Evolutionary conservation across 2,329 filamentous ascomycete species (phyloP).

Genomic region (Tolypocladium inflatum): DNA sequence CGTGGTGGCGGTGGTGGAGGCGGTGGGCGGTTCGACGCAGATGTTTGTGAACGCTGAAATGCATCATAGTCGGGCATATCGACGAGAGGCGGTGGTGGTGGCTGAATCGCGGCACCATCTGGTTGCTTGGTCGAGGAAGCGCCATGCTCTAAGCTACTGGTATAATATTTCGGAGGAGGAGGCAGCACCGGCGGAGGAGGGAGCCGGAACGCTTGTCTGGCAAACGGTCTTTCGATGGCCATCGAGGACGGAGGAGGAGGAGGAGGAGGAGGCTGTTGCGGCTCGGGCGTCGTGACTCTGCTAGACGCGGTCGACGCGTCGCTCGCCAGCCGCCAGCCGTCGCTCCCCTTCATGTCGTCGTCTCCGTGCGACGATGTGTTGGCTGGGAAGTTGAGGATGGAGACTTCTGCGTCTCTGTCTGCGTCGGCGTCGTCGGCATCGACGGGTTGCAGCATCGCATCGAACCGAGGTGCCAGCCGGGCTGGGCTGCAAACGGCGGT

Average conservation of each 20-base stretch:
- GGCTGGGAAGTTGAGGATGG: constrained; percentile 4
- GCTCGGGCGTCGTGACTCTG: constrained; percentile 17
- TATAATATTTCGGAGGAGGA: background rate
- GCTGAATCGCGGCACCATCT: background rate
- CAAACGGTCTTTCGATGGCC: constrained; percentile 1
- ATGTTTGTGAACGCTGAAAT: background rate
- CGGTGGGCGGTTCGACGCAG: no score
- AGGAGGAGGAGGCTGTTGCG: constrained; percentile 6
- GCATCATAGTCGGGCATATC: background rate
- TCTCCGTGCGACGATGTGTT: constrained; percentile 15
- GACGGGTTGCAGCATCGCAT: background rate
- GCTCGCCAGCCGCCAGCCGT: constrained; percentile 14
- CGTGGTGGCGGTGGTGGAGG: background rate
- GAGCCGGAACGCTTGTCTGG: constrained; percentile 4
- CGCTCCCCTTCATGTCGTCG: constrained; percentile 15
- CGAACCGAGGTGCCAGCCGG: background rate
- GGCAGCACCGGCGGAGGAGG: constrained; percentile 2
- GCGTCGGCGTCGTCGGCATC: background rate
- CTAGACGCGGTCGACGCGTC: constrained; percentile 19
- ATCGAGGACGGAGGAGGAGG: constrained; percentile 1
- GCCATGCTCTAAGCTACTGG: background rate
- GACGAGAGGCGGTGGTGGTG: background rate
- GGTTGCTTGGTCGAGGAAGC: background rate
- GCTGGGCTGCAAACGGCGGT: background rate
- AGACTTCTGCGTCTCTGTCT: background rate